Conservation (phyloP, 2,329 filamentous ascomycete genomes). For the Pseudofabraea citricarpa region DNA sequence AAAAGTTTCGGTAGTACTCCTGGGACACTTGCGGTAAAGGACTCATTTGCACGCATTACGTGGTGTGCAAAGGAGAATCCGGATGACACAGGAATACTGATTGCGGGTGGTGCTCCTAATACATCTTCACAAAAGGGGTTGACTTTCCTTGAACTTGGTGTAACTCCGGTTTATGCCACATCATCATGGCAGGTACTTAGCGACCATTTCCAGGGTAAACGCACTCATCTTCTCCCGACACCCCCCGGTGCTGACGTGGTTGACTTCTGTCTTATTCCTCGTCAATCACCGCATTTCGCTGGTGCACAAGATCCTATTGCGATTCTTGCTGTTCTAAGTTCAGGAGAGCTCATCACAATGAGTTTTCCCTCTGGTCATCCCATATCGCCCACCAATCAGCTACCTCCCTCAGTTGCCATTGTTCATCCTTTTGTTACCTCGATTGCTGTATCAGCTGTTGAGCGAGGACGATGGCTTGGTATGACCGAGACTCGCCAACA, state of each 20-base stretch:
- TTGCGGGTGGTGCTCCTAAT: slow-evolving; percentile 73
- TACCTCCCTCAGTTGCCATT: slow-evolving; percentile 82
- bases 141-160: slow-evolving; percentile 84
- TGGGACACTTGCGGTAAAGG: slow-evolving; percentile 55
- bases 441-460: slow-evolving; percentile 66
- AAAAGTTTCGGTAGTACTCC: slow-evolving; percentile 37
- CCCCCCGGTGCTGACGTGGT: slow-evolving; percentile 73
- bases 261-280: slow-evolving; percentile 80
- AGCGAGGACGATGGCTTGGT: slow-evolving; percentile 79
- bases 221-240: slow-evolving; percentile 65
- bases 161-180: slow-evolving; percentile 86
- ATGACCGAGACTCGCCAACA: slow-evolving; percentile 80
- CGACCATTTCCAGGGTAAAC: slow-evolving; percentile 75
- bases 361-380: slow-evolving; percentile 90
- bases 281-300: slow-evolving; percentile 76
- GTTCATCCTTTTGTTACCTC: slow-evolving; percentile 85
- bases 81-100: slow-evolving; percentile 84
- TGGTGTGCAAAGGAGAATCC: slow-evolving; percentile 96
- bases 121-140: slow-evolving; percentile 69
- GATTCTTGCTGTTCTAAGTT: slow-evolving; percentile 71
- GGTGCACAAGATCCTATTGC: slow-evolving; percentile 90
- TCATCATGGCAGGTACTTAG: slow-evolving; percentile 82
- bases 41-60: slow-evolving; percentile 71
- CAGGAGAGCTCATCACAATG: slow-evolving; percentile 83
- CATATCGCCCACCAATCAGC: slow-evolving; percentile 86